These are phyloP conservation scores for Crucihimalaya himalaica DNA, from an alignment of 345 rosid genomes.

Conservation along the genomic window DNA sequence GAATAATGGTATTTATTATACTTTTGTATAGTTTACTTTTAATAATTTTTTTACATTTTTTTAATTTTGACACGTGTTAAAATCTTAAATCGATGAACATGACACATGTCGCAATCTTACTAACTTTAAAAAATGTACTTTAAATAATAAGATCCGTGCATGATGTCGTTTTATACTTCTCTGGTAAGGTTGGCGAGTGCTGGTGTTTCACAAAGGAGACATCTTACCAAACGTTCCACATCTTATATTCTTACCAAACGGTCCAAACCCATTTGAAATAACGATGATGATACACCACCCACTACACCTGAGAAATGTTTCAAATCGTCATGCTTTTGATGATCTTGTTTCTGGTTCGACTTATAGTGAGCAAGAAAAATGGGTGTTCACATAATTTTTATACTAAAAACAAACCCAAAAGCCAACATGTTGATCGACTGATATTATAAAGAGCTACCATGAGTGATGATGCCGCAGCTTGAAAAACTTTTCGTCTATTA, in stretches of 20 bases:
- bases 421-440: slow-evolving; percentile 1
- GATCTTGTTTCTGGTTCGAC: not conserved
- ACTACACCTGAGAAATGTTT: not conserved
- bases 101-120: too few relatives aligned
- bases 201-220: not conserved
- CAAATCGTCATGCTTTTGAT: not conserved
- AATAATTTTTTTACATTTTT: too few relatives aligned
- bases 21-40: too few relatives aligned
- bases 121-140: too few relatives aligned
- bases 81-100: too few relatives aligned
- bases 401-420: not conserved
- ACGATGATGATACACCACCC: not conserved
- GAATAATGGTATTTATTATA: too few relatives aligned
- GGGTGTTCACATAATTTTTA: not conserved
- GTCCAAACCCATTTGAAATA: not conserved
- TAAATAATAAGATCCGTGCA: too few relatives aligned
- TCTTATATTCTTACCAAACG: slow-evolving; percentile 11
- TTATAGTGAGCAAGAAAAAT: not conserved
- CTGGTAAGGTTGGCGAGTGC: not conserved
- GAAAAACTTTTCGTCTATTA: slow-evolving; percentile 32
- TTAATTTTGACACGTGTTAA: too few relatives aligned
- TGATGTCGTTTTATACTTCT: not conserved
- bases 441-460: slow-evolving; percentile 34
- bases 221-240: slow-evolving; percentile 9
- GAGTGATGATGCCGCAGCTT: slow-evolving; percentile 17